A percentile compares a stretch with the other conserved stretches of the same genome.
Evolutionary conservation across 805 yeast species (phyloP).

Genomic region (Wickerhamiella cacticola): DNA sequence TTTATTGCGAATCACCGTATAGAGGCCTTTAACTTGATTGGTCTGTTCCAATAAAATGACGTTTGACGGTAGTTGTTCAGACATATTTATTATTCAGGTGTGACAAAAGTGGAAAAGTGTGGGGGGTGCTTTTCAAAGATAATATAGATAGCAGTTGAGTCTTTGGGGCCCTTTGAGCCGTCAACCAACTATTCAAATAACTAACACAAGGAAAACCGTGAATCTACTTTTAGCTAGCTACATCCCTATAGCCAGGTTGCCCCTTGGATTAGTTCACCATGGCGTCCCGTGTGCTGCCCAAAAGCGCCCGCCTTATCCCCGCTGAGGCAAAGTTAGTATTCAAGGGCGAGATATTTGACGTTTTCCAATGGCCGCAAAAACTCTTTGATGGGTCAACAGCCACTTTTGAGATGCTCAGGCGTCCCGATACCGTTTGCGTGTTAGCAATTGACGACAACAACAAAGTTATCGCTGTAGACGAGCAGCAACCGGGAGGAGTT

Average conservation of each 20-base stretch:
- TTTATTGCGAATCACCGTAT: conserved; percentile 78
- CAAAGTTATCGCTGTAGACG: conserved; percentile 3
- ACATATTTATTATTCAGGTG: neutral
- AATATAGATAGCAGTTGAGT: too few species aligned
- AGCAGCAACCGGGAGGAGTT: conserved; percentile 11
- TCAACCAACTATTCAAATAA: too few species aligned
- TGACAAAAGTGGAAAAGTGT: neutral
- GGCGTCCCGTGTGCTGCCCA: conserved; percentile 3
- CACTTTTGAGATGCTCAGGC: conserved; percentile 11
- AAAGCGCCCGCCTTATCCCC: conserved; percentile 8
- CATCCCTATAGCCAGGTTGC: too few species aligned
- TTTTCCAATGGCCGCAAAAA: conserved; percentile 12
- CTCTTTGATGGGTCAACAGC: conserved; percentile 9
- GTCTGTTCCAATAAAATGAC: conserved; percentile 72
- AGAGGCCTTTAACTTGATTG: conserved; percentile 76
- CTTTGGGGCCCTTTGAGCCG: too few species aligned
- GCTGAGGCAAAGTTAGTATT: conserved; percentile 6
- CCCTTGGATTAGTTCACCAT: too few species aligned
- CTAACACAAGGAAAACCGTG: too few species aligned
- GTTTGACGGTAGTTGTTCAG: neutral
- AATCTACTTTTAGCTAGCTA: too few species aligned
- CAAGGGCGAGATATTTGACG: conserved; percentile 11
- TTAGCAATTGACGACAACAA: conserved; percentile 3
- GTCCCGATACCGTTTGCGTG: conserved; percentile 12
- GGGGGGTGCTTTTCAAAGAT: neutral